Conservation (phyloP, 2,329 filamentous ascomycete genomes). For the Fusarium fujikuroi region DNA sequence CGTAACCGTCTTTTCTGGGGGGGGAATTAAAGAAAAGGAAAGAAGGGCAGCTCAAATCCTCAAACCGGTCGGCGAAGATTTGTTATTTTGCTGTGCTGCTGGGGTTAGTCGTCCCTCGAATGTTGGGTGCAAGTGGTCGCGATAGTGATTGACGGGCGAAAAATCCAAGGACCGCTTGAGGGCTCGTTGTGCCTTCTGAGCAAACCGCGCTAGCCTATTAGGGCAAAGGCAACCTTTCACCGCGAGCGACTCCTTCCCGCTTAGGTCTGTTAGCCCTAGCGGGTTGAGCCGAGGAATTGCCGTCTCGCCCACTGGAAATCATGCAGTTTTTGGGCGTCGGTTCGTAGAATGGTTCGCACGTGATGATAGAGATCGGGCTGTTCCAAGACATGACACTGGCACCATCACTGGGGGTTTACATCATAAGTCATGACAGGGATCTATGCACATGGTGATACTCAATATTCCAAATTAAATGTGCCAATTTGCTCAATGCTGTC, state of each 20-base stretch:
- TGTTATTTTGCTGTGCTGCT: slow-evolving; percentile 52
- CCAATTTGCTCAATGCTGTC: slow-evolving; percentile 37
- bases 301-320: slow-evolving; percentile 31
- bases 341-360: slow-evolving; percentile 5
- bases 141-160: slow-evolving; percentile 53
- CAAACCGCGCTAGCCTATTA: slow-evolving; percentile 48
- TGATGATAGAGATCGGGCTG: slow-evolving; percentile 2
- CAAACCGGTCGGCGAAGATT: slow-evolving; percentile 53
- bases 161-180: slow-evolving; percentile 54
- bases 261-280: slow-evolving; percentile 58
- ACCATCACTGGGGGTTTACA: neutral
- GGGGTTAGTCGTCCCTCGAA: slow-evolving; percentile 55
- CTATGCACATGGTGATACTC: neutral
- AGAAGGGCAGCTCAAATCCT: slow-evolving; percentile 53
- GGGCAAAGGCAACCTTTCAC: slow-evolving; percentile 45
- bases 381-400: neutral
- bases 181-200: slow-evolving; percentile 54
- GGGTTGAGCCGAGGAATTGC: slow-evolving; percentile 45
- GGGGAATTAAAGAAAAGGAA: slow-evolving; percentile 44
- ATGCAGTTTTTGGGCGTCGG: neutral
- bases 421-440: slow-evolving; percentile 7
- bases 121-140: slow-evolving; percentile 54
- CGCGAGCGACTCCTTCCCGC: slow-evolving; percentile 50
- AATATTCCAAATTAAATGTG: slow-evolving; percentile 11
- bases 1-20: slow-evolving; percentile 54